Conservation (phyloP, 768 basidiomycete species). For the Dendrothele bispora region DNA sequence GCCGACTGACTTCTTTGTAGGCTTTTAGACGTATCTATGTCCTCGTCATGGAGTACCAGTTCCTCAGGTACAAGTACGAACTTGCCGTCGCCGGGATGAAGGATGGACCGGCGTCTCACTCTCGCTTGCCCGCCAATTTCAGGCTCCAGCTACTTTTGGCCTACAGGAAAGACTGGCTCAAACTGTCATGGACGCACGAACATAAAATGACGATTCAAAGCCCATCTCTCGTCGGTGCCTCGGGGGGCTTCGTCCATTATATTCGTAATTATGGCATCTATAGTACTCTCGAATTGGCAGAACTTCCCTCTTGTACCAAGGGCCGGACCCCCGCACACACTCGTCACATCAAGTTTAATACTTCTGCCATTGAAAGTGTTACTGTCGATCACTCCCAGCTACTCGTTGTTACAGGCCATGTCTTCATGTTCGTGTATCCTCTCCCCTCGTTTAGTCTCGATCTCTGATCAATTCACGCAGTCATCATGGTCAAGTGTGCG, state of each 20-base stretch:
- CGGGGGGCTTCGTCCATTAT: constrained; percentile 47
- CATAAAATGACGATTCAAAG: constrained; percentile 39
- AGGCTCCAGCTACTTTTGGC: constrained; percentile 46
- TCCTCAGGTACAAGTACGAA: constrained; percentile 50
- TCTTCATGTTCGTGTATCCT: constrained; percentile 32
- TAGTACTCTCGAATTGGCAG: constrained; percentile 41
- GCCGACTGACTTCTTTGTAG: constrained; percentile 23
- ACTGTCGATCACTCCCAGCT: constrained; percentile 45
- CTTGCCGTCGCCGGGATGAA: constrained; percentile 50
- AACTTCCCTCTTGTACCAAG: constrained; percentile 50
- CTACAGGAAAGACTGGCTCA: constrained; percentile 51
- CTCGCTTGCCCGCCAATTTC: constrained; percentile 34
- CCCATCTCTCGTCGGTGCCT: constrained; percentile 38
- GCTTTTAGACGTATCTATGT: constrained; percentile 45
- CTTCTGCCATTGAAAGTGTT: constrained; percentile 43
- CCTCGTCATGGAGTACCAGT: constrained; percentile 46
- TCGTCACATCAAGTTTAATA: constrained; percentile 44
- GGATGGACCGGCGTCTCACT: constrained; percentile 44
- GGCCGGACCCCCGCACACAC: constrained; percentile 42
- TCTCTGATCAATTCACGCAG: no score
- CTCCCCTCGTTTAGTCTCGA: no score
- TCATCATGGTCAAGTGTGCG: constrained; percentile 38
- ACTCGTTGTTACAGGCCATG: constrained; percentile 43
- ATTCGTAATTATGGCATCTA: constrained; percentile 39
- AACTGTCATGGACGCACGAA: constrained; percentile 48